phyloP scores from a whole-genome alignment of 2,329 filamentous ascomycete species.

The Stenocarpella maydis region DNA sequence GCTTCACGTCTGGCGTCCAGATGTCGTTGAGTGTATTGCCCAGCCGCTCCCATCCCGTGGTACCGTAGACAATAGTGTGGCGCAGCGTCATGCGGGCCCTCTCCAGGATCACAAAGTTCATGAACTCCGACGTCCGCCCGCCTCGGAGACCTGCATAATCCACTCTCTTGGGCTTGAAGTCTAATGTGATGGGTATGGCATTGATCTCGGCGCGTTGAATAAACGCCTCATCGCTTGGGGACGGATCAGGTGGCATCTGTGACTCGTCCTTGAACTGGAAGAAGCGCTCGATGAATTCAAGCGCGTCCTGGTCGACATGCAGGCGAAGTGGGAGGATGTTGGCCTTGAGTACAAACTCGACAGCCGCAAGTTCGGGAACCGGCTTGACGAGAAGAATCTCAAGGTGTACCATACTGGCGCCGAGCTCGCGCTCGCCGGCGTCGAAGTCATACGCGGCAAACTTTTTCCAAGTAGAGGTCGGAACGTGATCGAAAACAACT shows the following conservation, averaged over 20 bases:
- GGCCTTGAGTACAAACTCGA: conserved; percentile 85
- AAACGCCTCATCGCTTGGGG: conserved; percentile 80
- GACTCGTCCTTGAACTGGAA: conserved; percentile 95
- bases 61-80: conserved; percentile 91
- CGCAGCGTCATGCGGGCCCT: conserved; percentile 85
- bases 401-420: conserved; percentile 87
- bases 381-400: conserved; percentile 90
- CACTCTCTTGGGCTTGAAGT: conserved; percentile 98
- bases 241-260: conserved; percentile 58
- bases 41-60: conserved; percentile 88
- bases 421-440: conserved; percentile 84
- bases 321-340: conserved; percentile 84
- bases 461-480: conserved; percentile 97
- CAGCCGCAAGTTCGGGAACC: conserved; percentile 81
- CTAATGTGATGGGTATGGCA: conserved; percentile 80
- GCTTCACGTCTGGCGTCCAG: conserved; percentile 93
- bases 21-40: conserved; percentile 92
- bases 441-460: conserved; percentile 95
- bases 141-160: conserved; percentile 93
- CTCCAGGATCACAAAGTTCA: conserved; percentile 97
- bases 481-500: conserved; percentile 92
- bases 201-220: conserved; percentile 90
- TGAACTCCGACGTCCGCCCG: conserved; percentile 94
- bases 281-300: conserved; percentile 96
- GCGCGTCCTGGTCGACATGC: conserved; percentile 95